These are phyloP conservation scores for Aspergillus candidus DNA, from an alignment of 2,329 filamentous ascomycete species.

Conservation along the genomic window DNA sequence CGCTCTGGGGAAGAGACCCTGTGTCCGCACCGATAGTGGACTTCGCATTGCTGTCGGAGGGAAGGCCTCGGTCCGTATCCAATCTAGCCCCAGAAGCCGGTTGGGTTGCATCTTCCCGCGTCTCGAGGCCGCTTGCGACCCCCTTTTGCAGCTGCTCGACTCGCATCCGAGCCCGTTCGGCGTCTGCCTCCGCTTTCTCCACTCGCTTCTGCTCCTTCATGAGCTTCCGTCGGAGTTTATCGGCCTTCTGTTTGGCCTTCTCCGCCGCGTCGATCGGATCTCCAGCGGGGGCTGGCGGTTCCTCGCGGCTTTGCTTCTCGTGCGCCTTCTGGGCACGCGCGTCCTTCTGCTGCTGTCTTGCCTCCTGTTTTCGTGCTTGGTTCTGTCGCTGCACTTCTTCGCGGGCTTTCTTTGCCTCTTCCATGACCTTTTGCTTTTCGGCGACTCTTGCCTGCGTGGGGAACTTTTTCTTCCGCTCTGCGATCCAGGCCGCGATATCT, in stretches of 20 bases:
- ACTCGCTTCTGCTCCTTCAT: slow-evolving; percentile 58
- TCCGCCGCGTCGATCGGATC: slow-evolving; percentile 28
- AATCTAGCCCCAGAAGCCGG: neutral
- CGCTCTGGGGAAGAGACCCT: neutral
- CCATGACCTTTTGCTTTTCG: slow-evolving; percentile 58
- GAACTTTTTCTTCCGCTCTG: slow-evolving; percentile 71
- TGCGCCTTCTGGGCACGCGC: slow-evolving; percentile 19
- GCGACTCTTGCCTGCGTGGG: slow-evolving; percentile 66
- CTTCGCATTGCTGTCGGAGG: neutral
- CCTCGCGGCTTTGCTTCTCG: slow-evolving; percentile 20
- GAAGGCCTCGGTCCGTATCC: too few species aligned
- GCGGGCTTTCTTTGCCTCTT: slow-evolving; percentile 53
- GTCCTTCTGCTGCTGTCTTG: slow-evolving; percentile 29
- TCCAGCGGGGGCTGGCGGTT: slow-evolving; percentile 16
- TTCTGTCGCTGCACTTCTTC: slow-evolving; percentile 35
- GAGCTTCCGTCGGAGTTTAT: slow-evolving; percentile 43
- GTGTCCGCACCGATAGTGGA: neutral
- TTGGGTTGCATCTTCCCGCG: neutral
- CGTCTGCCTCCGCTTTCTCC: slow-evolving; percentile 41
- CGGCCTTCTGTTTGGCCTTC: slow-evolving; percentile 36
- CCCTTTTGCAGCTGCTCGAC: slow-evolving; percentile 28
- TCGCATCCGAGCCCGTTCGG: slow-evolving; percentile 32
- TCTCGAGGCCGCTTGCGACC: slow-evolving; percentile 8
- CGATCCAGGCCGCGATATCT: slow-evolving; percentile 74
- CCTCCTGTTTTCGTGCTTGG: slow-evolving; percentile 34